phyloP scores from a whole-genome alignment of 169 alveolate genomes.

The Perkinsus olseni region DNA sequence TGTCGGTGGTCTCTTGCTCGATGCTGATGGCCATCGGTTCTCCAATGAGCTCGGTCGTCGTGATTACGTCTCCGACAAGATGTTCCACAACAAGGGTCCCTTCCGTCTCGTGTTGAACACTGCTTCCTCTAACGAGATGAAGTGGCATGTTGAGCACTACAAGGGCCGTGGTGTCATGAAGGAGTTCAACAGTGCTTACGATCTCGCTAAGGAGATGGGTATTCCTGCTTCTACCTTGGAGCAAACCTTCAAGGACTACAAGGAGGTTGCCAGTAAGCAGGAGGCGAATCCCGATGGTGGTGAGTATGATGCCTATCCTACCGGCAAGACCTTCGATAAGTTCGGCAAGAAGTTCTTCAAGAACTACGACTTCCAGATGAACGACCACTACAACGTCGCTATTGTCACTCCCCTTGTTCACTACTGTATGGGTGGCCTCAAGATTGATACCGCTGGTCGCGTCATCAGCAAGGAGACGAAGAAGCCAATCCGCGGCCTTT shows the following conservation, averaged over 20 bases:
- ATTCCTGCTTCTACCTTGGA: slow-evolving; percentile 6
- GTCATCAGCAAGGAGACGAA: no score
- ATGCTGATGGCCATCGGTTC: slow-evolving; percentile 49
- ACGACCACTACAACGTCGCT: slow-evolving; percentile 25
- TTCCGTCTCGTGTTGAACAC: slow-evolving; percentile 37
- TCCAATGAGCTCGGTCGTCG: slow-evolving; percentile 52
- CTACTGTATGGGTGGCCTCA: slow-evolving; percentile 51
- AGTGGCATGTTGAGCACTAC: slow-evolving; percentile 27
- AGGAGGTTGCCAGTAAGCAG: slow-evolving; percentile 26
- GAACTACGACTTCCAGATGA: slow-evolving; percentile 22
- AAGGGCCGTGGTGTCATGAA: slow-evolving; percentile 28
- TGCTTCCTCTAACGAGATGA: slow-evolving; percentile 25
- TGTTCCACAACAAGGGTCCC: slow-evolving; percentile 40
- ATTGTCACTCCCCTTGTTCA: slow-evolving; percentile 43
- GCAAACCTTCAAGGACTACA: slow-evolving; percentile 28
- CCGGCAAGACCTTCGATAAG: slow-evolving; percentile 26
- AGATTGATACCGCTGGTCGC: no score
- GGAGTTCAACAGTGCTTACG: slow-evolving; percentile 21
- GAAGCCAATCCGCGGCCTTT: no score
- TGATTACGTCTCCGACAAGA: slow-evolving; percentile 33
- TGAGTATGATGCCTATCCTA: slow-evolving; percentile 19
- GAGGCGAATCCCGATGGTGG: slow-evolving; percentile 32
- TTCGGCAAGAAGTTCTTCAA: slow-evolving; percentile 29
- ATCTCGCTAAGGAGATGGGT: slow-evolving; percentile 27
- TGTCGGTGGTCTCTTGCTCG: slow-evolving; percentile 45